Percentiles rank a stretch among this genome's conserved stretches.
Evolutionary conservation across 2,329 filamentous ascomycete genomes (phyloP).

Genomic region (Helotiales sp.): DNA sequence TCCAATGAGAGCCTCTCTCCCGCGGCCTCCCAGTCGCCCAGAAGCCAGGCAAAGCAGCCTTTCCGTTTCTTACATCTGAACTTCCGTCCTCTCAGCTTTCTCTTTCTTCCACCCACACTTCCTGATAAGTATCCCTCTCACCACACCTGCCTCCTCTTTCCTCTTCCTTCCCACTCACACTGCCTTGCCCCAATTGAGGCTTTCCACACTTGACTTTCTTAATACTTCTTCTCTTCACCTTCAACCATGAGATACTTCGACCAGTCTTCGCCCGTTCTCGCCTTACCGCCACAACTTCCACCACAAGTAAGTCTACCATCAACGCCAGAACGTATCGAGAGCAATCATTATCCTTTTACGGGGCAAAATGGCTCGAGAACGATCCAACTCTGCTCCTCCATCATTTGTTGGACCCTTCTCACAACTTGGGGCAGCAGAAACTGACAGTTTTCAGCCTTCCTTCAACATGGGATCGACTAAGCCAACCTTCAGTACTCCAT

Average conservation of each 20-base stretch:
- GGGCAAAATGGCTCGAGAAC: neutral
- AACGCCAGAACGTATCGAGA: neutral
- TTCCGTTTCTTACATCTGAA: conserved; percentile 14
- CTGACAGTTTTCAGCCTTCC: conserved; percentile 21
- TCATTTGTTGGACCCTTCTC: neutral
- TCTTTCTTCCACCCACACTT: conserved; percentile 14
- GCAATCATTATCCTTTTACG: neutral
- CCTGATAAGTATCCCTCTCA: conserved; percentile 17
- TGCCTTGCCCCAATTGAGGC: conserved; percentile 14
- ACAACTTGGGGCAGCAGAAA: neutral
- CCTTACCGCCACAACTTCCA: conserved; percentile 30
- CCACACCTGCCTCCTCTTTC: conserved; percentile 6
- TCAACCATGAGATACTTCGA: conserved; percentile 31
- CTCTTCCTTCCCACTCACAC: conserved; percentile 3
- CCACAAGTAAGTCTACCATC: conserved; percentile 19
- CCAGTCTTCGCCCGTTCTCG: conserved; percentile 30
- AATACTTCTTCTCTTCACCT: conserved; percentile 4
- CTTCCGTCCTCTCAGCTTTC: conserved; percentile 8
- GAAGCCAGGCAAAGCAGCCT: conserved; percentile 16
- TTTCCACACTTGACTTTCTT: conserved; percentile 6
- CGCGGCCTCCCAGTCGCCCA: conserved; percentile 10
- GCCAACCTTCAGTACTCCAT: conserved; percentile 29
- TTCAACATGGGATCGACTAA: conserved; percentile 27
- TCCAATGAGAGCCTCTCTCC: conserved; percentile 8
- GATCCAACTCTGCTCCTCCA: neutral